Base-by-base conservation (phyloP, 352 stramenopile species). In the Phytophthora megakarya region DNA sequence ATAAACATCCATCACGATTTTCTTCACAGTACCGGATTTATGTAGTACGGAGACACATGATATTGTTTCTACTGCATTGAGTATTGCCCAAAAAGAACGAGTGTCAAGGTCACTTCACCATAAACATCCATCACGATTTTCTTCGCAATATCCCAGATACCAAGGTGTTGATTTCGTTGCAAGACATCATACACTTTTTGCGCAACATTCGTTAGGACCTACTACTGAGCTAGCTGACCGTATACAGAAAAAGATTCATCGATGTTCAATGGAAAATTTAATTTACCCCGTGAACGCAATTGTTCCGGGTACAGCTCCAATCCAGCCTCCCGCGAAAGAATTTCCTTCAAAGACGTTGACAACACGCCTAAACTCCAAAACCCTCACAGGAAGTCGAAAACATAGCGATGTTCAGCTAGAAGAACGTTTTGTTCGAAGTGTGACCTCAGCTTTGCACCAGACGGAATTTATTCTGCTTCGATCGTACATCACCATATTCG, bases 401-500 rank as follows among this genome's bases (percentile, higher is more conserved):
- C 15, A n/a, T 43, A n/a, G 11, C 33, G 13, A 18, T 23, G 30
- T 18, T 15, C 8, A 16, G 19, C 26, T 21, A 52, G 35, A 45
- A 71, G 75, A 51, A 43, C 13, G 21, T 16, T 72, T 72, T 23
- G 21, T 59, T 15, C 39, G 33, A 21, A 26, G 45, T 11, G 22
- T 67, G 9, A 52, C 52, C 56, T 35, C 30, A 10, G 38, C 45
- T 5, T 37, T 75, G 21, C 51, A 72, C 40, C 53, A 67, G 22
- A 69, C 61, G 2, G 67, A 75, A 35, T 57, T 68, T 19, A 68
- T 72, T 13, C 12, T 75, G 15, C 62, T 75, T 3, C 62, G 56
- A 16, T 75, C 61, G 30, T 75, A 70, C 33, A 70, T 48, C 26
- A 65, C 65, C 8, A 62, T 66, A 8, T 53, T 37, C n/a, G 56